Percentiles rank a stretch among this genome's conserved stretches.
Conservation (phyloP, 768 basidiomycete species). For the Naganishia onofrii region DNA sequence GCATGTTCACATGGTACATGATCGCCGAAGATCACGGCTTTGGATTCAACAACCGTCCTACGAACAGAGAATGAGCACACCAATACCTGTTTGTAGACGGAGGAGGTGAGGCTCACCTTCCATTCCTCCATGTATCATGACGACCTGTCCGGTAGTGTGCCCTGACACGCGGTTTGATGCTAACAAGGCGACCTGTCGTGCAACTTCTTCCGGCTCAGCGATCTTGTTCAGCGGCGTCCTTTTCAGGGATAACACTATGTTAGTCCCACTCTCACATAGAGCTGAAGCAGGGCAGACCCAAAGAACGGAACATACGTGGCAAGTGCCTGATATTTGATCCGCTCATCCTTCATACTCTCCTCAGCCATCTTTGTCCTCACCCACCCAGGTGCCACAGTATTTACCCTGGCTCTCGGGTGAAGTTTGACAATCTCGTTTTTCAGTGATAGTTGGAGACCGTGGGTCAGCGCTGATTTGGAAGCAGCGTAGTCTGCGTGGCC, state of each 20-base stretch:
- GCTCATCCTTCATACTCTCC: slow-evolving; percentile 60
- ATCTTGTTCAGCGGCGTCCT: slow-evolving; percentile 72
- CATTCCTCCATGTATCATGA: slow-evolving; percentile 76
- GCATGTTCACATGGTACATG: not conserved
- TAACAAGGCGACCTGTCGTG: slow-evolving; percentile 63
- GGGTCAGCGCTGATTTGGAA: slow-evolving; percentile 33
- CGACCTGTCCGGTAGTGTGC: slow-evolving; percentile 67
- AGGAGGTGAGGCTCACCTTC: slow-evolving; percentile 57
- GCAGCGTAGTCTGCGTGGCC: slow-evolving; percentile 55
- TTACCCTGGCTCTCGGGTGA: slow-evolving; percentile 60
- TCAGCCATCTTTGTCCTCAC: slow-evolving; percentile 63
- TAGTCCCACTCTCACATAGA: not conserved
- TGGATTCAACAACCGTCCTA: slow-evolving; percentile 22
- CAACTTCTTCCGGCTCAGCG: slow-evolving; percentile 64
- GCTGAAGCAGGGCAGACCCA: not conserved
- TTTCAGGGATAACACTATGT: not conserved
- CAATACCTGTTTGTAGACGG: not conserved
- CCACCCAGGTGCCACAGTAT: slow-evolving; percentile 68
- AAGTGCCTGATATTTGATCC: slow-evolving; percentile 60
- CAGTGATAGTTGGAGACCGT: slow-evolving; percentile 63
- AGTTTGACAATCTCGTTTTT: slow-evolving; percentile 77
- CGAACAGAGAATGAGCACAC: not conserved
- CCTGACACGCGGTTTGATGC: slow-evolving; percentile 65
- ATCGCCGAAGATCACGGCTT: slow-evolving; percentile 11
- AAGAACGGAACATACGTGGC: slow-evolving; percentile 61